These are phyloP conservation scores for Pistacia vera DNA, from an alignment of 345 rosid genomes.

Conservation along the genomic window DNA sequence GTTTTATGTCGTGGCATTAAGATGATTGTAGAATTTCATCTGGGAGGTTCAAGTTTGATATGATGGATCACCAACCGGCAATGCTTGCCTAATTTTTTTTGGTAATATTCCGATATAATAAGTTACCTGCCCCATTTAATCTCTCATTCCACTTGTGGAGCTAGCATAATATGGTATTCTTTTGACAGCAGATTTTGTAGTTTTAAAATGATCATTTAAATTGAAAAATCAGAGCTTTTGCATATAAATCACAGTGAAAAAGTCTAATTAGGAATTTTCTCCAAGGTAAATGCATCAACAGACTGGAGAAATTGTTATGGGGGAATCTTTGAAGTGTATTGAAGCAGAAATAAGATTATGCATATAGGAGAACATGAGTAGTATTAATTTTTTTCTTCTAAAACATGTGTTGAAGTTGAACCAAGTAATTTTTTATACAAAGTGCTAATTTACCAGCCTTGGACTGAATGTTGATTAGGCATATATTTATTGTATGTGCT, in stretches of 20 bases:
- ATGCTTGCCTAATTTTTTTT: neutral
- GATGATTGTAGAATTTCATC: neutral
- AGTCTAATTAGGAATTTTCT: neutral
- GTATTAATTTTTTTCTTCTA: neutral
- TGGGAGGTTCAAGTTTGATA: neutral
- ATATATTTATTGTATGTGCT: neutral
- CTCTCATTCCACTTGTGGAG: neutral
- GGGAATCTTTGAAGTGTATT: neutral
- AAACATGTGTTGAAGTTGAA: neutral
- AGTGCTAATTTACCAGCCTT: neutral
- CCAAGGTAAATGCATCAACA: neutral
- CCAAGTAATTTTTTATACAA: neutral
- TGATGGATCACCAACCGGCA: constrained; percentile 7
- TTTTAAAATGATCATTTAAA: neutral
- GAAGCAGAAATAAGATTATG: neutral
- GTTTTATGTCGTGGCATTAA: neutral
- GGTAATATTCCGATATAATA: no score
- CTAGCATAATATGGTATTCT: no score
- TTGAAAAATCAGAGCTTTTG: neutral
- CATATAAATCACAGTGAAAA: neutral
- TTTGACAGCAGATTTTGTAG: neutral
- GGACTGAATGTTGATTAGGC: neutral
- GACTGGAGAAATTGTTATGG: neutral
- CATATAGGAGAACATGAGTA: neutral
- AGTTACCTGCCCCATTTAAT: neutral